Evolutionary conservation across 257 asterid species (phyloP).

Genomic region (Scutellaria minor): DNA sequence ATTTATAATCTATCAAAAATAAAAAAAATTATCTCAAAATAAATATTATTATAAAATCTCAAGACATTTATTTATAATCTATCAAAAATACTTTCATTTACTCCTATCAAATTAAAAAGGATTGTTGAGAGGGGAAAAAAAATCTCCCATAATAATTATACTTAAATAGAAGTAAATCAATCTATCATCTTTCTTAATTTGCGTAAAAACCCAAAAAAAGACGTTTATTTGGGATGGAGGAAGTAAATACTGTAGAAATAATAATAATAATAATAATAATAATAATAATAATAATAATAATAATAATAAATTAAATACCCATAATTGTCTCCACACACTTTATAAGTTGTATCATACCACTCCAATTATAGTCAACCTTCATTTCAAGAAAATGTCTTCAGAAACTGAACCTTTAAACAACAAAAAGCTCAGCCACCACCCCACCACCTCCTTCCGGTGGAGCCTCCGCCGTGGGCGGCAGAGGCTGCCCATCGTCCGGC

Average conservation of each 20-base stretch:
- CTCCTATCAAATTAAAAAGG: no score
- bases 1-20: no score
- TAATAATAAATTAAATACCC: background rate
- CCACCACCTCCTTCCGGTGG: slow-evolving; percentile 47
- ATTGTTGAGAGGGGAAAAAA: no score
- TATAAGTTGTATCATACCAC: slow-evolving; percentile 2
- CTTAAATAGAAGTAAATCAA: no score
- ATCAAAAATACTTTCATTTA: no score
- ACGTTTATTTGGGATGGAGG: no score
- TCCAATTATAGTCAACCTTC: slow-evolving; percentile 21
- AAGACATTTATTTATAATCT: no score
- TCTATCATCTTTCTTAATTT: no score
- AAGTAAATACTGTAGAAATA: background rate
- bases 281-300: background rate
- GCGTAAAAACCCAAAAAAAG: no score
- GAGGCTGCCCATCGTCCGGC: slow-evolving; percentile 56
- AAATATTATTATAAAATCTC: no score
- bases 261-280: background rate
- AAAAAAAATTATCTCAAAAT: no score
- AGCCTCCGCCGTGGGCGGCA: slow-evolving; percentile 48
- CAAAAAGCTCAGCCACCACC: slow-evolving; percentile 25
- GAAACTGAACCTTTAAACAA: slow-evolving; percentile 28
- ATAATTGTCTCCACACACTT: background rate
- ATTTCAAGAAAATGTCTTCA: slow-evolving; percentile 44
- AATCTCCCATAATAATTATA: no score